Base-by-base conservation (phyloP, 495 filamentous ascomycete species). In the Penicillium mononematosum region DNA sequence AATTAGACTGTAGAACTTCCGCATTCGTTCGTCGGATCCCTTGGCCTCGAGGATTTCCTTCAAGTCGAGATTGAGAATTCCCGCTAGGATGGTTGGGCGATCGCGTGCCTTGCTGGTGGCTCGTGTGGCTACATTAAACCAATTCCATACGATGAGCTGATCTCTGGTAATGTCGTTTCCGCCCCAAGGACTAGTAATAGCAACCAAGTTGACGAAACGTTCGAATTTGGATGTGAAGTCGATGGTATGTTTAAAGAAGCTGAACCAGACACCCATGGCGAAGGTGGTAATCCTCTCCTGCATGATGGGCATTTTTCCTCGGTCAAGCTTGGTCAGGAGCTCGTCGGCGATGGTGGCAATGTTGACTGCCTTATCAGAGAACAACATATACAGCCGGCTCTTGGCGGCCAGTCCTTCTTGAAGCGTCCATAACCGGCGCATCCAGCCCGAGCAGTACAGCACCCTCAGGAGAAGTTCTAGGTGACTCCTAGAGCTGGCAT, bases 371-470 rank as follows among this genome's bases (percentile, higher is more conserved):
- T 22, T 44, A 3, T 44, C 41, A 44, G 41, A 20, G 41, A 44
- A 44, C 4, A 20, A 19, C 41, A 44, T 10, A 11, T 44, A 44
- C 10, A 44, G 41, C 41, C 41, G 41, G 19, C 19, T 44, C 41
- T 44, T 44, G 4, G 41, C 41, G 19, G 41, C 41, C 41, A 44
- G 41, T 24, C 41, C 41, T 44, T 44, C 41, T 44, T 44, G 41
- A 44, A 44, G 41, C 3, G 41, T 44, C 41, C 41, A 44, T 44
- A 44, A 12, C 4, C 41, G 41, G 8, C 41, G 41, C 20, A 44
- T 44, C 41, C 41, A 44, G 41, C 41, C 41, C 41, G 41, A 44
- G 14, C 41, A 44, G 41, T 44, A 3, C 41, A 44, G 10, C 10
- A 44, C 19, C 19, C 41, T 44, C 17, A 44, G 41, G 8, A 44